phyloP scores from a whole-genome alignment of 2,329 filamentous ascomycete species.

The Sphaerulina vaccinii region DNA sequence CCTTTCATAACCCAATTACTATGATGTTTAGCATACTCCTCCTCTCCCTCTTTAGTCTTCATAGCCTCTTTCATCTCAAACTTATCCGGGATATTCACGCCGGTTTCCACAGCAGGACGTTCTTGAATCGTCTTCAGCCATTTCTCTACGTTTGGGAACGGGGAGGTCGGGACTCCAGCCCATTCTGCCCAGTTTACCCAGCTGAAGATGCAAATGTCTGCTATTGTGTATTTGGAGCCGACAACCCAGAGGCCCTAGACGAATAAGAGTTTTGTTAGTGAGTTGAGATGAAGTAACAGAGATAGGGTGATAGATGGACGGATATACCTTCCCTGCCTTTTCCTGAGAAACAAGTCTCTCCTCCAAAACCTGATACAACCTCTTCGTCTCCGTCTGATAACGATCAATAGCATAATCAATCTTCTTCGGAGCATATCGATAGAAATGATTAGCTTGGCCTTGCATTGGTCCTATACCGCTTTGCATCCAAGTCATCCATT shows the following conservation, averaged over 20 bases:
- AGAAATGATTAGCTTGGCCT: constrained; percentile 51
- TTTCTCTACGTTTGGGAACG: constrained; percentile 33
- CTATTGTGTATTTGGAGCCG: constrained; percentile 49
- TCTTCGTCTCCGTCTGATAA: constrained; percentile 51
- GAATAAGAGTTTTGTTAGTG: neutral
- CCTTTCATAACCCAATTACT: constrained; percentile 37
- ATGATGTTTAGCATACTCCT: constrained; percentile 41
- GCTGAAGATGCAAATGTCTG: constrained; percentile 47
- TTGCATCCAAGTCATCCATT: constrained; percentile 51
- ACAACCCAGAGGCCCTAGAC: constrained; percentile 43
- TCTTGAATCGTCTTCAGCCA: constrained; percentile 39
- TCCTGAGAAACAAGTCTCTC: constrained; percentile 38
- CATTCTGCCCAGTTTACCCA: constrained; percentile 49
- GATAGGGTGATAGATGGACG: neutral
- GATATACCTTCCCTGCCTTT: constrained; percentile 2
- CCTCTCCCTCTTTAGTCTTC: constrained; percentile 40
- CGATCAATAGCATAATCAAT: constrained; percentile 48
- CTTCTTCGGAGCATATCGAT: constrained; percentile 44
- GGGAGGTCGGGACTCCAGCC: constrained; percentile 16
- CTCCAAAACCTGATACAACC: constrained; percentile 49
- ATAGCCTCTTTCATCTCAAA: constrained; percentile 42
- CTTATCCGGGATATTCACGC: constrained; percentile 38
- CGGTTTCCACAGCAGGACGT: constrained; percentile 36
- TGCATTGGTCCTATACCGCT: constrained; percentile 21
- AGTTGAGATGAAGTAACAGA: neutral